A percentile compares a stretch with the other conserved stretches of the same genome.
Evolutionary conservation across 176 grass and related monocot species (phyloP).

Genomic region (Phoenix roebelenii): DNA sequence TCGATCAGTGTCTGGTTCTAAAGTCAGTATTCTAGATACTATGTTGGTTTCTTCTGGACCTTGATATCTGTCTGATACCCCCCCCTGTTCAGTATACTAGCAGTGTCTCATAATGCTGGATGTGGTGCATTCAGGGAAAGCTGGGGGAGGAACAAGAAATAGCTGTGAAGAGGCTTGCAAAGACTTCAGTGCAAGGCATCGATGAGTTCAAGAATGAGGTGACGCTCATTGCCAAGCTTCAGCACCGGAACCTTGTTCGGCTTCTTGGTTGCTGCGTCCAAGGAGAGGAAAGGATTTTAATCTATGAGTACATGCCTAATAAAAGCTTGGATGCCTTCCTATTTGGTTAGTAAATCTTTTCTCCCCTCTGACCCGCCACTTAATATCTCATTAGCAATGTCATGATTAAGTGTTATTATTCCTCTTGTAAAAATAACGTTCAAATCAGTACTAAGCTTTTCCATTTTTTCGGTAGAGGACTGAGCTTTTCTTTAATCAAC

Average conservation of each 20-base stretch:
- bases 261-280: slow-evolving; percentile 60
- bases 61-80: no score
- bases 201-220: slow-evolving; percentile 78
- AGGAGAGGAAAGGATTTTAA: slow-evolving; percentile 54
- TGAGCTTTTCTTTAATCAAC: no score
- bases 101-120: slow-evolving; percentile 2
- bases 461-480: no score
- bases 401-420: no score
- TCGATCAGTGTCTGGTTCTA: no score
- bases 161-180: slow-evolving; percentile 68
- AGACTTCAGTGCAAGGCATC: slow-evolving; percentile 46
- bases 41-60: no score
- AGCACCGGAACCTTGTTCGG: slow-evolving; percentile 63
- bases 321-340: slow-evolving; percentile 63
- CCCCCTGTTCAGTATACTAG: no score
- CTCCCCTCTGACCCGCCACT: background rate
- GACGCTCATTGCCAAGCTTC: slow-evolving; percentile 44
- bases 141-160: slow-evolving; percentile 63
- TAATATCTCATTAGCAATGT: no score
- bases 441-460: no score
- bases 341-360: slow-evolving; percentile 41
- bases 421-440: no score
- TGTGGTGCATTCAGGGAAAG: slow-evolving; percentile 36
- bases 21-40: no score
- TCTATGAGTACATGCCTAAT: slow-evolving; percentile 69